phyloP scores from a whole-genome alignment of 371 early-diverging fungal genomes.

The Parasitella parasitica region DNA sequence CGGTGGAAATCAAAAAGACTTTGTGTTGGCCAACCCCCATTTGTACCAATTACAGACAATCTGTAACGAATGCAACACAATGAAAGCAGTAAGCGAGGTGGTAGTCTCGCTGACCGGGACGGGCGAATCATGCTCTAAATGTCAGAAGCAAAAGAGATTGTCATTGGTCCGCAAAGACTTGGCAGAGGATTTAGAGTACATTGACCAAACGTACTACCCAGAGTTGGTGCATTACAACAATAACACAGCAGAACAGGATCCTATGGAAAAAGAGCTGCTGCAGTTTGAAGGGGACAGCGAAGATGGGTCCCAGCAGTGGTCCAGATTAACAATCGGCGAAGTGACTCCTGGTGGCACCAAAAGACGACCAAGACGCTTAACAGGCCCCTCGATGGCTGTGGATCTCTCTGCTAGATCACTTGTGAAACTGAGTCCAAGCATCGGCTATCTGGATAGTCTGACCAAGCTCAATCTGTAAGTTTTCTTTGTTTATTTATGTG shows the following conservation, averaged over 20 bases:
- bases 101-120: conserved; percentile 5
- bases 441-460: conserved; percentile 23
- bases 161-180: conserved; percentile 25
- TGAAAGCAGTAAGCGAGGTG: not conserved
- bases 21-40: conserved; percentile 26
- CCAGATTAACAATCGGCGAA: conserved; percentile 23
- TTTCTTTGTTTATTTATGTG: not conserved
- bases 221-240: conserved; percentile 22
- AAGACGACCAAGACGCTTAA: conserved; percentile 16
- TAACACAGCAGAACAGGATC: not conserved
- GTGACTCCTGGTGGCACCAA: conserved; percentile 1
- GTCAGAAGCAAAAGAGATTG: conserved; percentile 23
- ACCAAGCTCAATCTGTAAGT: conserved; percentile 34
- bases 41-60: conserved; percentile 21
- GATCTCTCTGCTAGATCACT: conserved; percentile 22
- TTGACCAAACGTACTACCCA: conserved; percentile 34
- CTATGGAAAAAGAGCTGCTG: conserved; percentile 19
- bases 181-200: conserved; percentile 29
- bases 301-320: conserved; percentile 7
- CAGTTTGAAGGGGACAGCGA: conserved; percentile 15
- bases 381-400: conserved; percentile 22
- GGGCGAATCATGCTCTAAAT: conserved; percentile 15
- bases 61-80: conserved; percentile 14
- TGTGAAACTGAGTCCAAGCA: conserved; percentile 26
- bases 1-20: conserved; percentile 11